A percentile compares a stretch with the other conserved stretches of the same genome.
phyloP scores from a whole-genome alignment of 148 eudicot species.

The Amaranthus hypochondriacus region DNA sequence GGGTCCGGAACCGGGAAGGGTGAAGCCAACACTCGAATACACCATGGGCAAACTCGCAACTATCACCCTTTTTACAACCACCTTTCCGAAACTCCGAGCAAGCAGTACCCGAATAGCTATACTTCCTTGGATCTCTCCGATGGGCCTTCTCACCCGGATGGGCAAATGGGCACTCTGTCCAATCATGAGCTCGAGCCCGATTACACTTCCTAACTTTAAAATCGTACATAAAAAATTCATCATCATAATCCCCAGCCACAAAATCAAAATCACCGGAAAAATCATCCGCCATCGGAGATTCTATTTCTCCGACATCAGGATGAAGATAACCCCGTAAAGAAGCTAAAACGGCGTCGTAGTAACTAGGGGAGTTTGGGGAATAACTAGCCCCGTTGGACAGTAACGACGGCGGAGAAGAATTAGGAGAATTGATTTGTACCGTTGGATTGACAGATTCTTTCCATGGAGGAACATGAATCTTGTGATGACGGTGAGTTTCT shows the following conservation, averaged over 20 bases:
- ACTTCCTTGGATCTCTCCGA: conserved; percentile 62
- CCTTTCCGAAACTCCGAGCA: conserved; percentile 73
- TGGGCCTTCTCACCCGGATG: conserved; percentile 89
- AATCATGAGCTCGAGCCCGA: conserved; percentile 66
- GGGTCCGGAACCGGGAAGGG: conserved; percentile 72
- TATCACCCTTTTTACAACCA: conserved; percentile 56
- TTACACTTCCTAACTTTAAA: conserved; percentile 67
- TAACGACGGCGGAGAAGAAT: conserved; percentile 16
- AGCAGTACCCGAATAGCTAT: conserved; percentile 57
- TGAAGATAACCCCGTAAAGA: conserved; percentile 32
- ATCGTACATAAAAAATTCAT: conserved; percentile 66
- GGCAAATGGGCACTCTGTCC: conserved; percentile 86
- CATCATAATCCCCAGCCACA: conserved; percentile 34
- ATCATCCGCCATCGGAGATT: conserved; percentile 1
- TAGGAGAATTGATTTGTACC: conserved; percentile 9
- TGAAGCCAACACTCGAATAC: conserved; percentile 91
- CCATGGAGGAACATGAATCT: conserved; percentile 49
- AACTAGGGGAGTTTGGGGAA: conserved; percentile 19
- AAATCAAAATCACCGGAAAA: conserved; percentile 25
- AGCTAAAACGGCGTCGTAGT: conserved; percentile 28
- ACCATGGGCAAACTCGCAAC: conserved; percentile 73
- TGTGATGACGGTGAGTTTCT: conserved; percentile 21
- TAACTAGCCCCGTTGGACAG: too few species aligned
- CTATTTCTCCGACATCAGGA: not conserved
- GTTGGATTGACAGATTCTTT: not conserved